A percentile compares a stretch with the other conserved stretches of the same genome.
These are phyloP conservation scores for Plectosphaerella cucumerina DNA, from an alignment of 2,329 filamentous ascomycete species.

Conservation along the genomic window DNA sequence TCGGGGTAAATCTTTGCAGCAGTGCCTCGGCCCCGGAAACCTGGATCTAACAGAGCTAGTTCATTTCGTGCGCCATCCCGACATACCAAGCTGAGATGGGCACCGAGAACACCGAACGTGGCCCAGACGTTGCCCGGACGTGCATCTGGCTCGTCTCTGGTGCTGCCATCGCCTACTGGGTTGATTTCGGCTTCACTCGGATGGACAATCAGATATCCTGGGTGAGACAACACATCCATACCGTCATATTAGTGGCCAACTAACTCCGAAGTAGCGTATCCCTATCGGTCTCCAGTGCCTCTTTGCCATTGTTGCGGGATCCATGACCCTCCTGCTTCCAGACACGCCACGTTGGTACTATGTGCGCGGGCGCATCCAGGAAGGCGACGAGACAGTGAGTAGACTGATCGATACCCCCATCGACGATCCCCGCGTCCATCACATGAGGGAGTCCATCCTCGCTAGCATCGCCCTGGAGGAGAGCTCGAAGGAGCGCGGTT, in stretches of 20 bases:
- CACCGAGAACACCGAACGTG: constrained; percentile 3
- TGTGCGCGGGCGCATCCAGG: constrained; percentile 3
- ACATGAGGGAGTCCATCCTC: constrained; percentile 5
- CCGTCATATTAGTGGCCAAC: neutral
- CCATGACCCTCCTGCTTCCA: constrained; percentile 6
- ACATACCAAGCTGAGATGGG: constrained; percentile 10
- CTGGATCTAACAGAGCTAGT: constrained; percentile 2
- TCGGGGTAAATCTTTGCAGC: neutral
- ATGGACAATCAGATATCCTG: constrained; percentile 9
- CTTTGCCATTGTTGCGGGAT: constrained; percentile 7
- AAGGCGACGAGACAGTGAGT: constrained; percentile 7
- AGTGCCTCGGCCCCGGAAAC: neutral
- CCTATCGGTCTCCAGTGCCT: constrained; percentile 5
- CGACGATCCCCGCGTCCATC: constrained; percentile 2
- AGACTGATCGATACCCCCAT: constrained; percentile 2
- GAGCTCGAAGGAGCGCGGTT: constrained; percentile 4
- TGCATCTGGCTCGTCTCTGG: constrained; percentile 9
- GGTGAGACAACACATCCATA: neutral
- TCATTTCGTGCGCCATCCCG: constrained; percentile 11
- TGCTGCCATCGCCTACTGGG: constrained; percentile 10
- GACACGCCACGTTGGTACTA: constrained; percentile 12
- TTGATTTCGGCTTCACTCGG: constrained; percentile 10
- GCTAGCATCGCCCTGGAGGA: constrained; percentile 7
- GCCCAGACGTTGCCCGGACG: constrained; percentile 8
- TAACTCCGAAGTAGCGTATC: neutral